Base-by-base conservation (phyloP, 306 rosid genomes). In the Adenanthera pavonina region DNA sequence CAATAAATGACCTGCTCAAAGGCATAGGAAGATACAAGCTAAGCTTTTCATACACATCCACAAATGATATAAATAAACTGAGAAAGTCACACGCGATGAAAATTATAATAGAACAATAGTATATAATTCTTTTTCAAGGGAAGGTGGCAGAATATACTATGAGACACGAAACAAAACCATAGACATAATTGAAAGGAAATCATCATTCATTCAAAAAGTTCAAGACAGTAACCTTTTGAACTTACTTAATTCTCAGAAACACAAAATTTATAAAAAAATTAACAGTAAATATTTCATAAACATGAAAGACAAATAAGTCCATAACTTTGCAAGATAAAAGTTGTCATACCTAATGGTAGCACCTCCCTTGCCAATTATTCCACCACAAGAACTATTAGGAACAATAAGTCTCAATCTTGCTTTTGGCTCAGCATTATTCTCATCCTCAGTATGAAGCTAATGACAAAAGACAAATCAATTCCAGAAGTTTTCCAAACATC, bases 361-460 rank as follows among this genome's bases (percentile, higher is more conserved):
- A n/a, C 99, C 99, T 80, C 97, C 98, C 85, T 95, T 95, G 81
- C 99, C 99, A 81, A 95, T 95, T 85, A 95, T 92, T 81, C 98
- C 99, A 86, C 99, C 99, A 84, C 99, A 95, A 69, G 96, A 95
- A 82, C 97, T 89, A 78, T 95, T 91, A 41, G 99, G 99, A 84
- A 93, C 99, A 72, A 95, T 72, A 57, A 95, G 92, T 82, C 93
- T 90, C 90, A 93, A 93, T 92, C 88, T 95, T 66, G 92, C 86
- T 86, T 88, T 92, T 15, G 93, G 98, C 75, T 93, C 98, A 81
- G 83, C 91, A 56, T 89, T 97, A 77, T 88, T 92, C 10, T 84
- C 90, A 81, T 93, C 99, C 90, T 95, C 98, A 17, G 89, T 74
- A 19, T 87, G 92, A 84, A 95, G 89, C 99, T 95, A 82, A 77